phyloP scores from a whole-genome alignment of 495 filamentous ascomycete genomes.

The Penicillium cinerascens region DNA sequence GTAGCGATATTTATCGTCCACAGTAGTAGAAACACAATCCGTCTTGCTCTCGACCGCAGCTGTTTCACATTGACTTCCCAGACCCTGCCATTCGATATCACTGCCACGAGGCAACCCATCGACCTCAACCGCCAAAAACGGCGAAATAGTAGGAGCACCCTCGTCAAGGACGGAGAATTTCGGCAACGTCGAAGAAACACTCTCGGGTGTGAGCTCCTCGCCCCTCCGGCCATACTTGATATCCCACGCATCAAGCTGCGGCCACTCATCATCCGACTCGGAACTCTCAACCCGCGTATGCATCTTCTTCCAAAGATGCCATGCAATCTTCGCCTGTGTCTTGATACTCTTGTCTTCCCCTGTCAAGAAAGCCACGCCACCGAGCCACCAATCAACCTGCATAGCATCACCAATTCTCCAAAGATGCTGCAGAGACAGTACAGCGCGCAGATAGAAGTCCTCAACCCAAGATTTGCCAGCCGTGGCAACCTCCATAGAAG shows the following conservation, averaged over 20 bases:
- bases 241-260: constrained; percentile 71
- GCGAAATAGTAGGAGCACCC: constrained; percentile 42
- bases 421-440: constrained; percentile 81
- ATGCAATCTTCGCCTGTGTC: constrained; percentile 41
- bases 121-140: constrained; percentile 70
- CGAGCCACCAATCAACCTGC: constrained; percentile 68
- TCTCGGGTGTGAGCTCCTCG: constrained; percentile 16
- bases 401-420: constrained; percentile 76
- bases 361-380: constrained; percentile 68
- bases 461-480: constrained; percentile 20
- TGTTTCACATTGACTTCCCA: constrained; percentile 36
- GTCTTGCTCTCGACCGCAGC: constrained; percentile 17
- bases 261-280: constrained; percentile 36
- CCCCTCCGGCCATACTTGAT: constrained; percentile 50
- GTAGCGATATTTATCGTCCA: constrained; percentile 23
- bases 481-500: constrained; percentile 61
- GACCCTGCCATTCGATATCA: constrained; percentile 70
- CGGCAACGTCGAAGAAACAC: constrained; percentile 21
- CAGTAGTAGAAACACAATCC: constrained; percentile 21
- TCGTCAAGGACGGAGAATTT: constrained; percentile 27
- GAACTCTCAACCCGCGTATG: constrained; percentile 31
- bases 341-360: constrained; percentile 23
- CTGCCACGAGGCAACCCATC: constrained; percentile 64
- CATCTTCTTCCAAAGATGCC: constrained; percentile 50
- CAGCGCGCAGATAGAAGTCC: constrained; percentile 45